Evolutionary conservation across 1,139 yeast genomes (phyloP), one percentile per base, ranked within the genome.

Genomic region (Hanseniaspora uvarum): DNA sequence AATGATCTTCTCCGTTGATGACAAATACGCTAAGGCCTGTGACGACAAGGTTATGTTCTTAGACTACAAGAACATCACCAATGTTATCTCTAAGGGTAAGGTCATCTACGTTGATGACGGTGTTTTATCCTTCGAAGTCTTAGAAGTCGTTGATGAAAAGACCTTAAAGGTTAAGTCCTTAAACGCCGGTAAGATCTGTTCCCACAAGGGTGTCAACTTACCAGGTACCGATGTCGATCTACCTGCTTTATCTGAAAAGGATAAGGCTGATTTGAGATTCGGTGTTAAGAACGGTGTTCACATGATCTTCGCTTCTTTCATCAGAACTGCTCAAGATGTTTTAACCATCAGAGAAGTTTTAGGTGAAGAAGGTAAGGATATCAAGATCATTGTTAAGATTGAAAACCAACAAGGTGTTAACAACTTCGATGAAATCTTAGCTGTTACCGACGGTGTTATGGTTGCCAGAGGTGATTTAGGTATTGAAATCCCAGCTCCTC

Each of bases 381-480:
- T 92, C 71, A 94, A 92, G 78, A 88, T 92, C 73, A 88, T 92
- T 65, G 84, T 89, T 70, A 92, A 92, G 81, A 89, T 92, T 71
- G 99, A 92, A 78, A 89, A 88, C 78, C 96, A 89, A 77, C 99
- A 92, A 76, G 99, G 99, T 78, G 97, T 92, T 68, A 88, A 92
- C 83, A 92, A 92, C 82, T 92, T 92, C 71, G 98, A 92, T 72
- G 96, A 87, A 60, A 92, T 92, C 68, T 82, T 92, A 71, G 72
- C 71, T 66, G 95, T 83, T 72, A 92, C 98, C 59, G 98, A 94
- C 70, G 99, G 97, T 79, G 96, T 92, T 69, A 92, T 92, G 98
- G 97, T 92, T 70, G 99, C 99, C 66, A 83, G 99, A 76, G 99
- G 98, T 79, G 98, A 94, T 72, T 80, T 92, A 69, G 99, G 99